Evolutionary conservation across 495 filamentous ascomycete species (phyloP).

Genomic region (Venustampulla echinocandica): DNA sequence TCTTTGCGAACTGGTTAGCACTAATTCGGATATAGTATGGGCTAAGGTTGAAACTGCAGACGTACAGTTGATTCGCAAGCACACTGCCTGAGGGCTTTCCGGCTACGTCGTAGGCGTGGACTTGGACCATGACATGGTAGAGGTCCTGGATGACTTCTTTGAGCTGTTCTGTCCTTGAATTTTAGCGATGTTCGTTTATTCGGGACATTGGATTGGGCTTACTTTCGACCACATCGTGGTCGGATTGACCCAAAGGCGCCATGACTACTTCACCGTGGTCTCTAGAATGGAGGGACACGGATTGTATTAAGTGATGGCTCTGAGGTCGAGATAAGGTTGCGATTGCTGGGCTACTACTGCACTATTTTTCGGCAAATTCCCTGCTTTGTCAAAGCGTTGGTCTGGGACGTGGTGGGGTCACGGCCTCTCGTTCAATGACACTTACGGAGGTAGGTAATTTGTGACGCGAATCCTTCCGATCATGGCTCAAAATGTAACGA

Average conservation of each 20-base stretch:
- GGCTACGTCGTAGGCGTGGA: conserved; percentile 59
- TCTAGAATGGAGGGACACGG: too few relatives aligned
- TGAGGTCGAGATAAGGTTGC: too few relatives aligned
- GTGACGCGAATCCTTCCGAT: too few relatives aligned
- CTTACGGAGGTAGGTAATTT: too few relatives aligned
- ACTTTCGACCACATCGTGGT: conserved; percentile 40
- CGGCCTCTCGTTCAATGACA: too few relatives aligned
- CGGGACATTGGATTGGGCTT: conserved; percentile 7
- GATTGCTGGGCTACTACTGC: neutral
- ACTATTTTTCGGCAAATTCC: too few relatives aligned
- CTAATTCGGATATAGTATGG: neutral
- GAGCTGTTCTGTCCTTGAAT: conserved; percentile 41
- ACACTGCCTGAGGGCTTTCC: conserved; percentile 45
- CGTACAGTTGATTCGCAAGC: conserved; percentile 54
- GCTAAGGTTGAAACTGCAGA: conserved; percentile 3
- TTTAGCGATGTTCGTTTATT: conserved; percentile 2
- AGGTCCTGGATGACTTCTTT: conserved; percentile 78
- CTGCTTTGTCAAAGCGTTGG: neutral
- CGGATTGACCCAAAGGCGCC: conserved; percentile 37
- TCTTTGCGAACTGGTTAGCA: neutral
- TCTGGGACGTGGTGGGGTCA: neutral
- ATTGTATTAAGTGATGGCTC: too few relatives aligned
- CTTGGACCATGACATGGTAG: conserved; percentile 69
- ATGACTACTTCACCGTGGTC: conserved; percentile 28
- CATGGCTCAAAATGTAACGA: too few relatives aligned